These are phyloP conservation scores for Echinochloa phyllopogon DNA, from an alignment of 176 grass and related monocot genomes.

Conservation along the genomic window DNA sequence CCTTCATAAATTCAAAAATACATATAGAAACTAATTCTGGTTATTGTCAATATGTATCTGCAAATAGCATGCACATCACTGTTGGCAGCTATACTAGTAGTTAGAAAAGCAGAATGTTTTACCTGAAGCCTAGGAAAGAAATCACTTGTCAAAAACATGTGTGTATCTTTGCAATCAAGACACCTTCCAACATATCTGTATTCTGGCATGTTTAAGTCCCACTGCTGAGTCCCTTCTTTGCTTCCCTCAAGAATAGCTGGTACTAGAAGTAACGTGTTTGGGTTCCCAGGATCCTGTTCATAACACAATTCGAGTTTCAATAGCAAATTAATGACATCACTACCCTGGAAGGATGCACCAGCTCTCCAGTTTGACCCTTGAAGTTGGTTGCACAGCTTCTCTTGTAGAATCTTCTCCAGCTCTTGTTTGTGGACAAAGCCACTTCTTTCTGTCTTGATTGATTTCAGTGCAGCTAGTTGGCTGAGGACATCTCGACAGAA, in stretches of 20 bases:
- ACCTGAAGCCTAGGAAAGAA: slow-evolving; percentile 95
- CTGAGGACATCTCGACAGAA: slow-evolving; percentile 68
- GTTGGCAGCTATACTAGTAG: not conserved
- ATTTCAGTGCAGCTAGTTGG: slow-evolving; percentile 61
- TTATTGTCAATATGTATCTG: slow-evolving; percentile 3
- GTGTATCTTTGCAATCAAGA: slow-evolving; percentile 75
- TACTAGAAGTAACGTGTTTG: slow-evolving; percentile 68
- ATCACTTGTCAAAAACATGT: slow-evolving; percentile 70
- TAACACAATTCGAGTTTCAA: slow-evolving; percentile 80
- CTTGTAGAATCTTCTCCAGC: slow-evolving; percentile 68
- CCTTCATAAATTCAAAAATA: slow-evolving; percentile 18
- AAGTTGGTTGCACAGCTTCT: slow-evolving; percentile 51
- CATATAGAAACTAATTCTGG: not conserved
- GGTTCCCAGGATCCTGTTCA: slow-evolving; percentile 85
- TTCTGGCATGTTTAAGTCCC: slow-evolving; percentile 56
- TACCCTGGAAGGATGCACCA: slow-evolving; percentile 58
- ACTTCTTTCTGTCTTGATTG: slow-evolving; percentile 57
- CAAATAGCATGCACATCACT: not conserved
- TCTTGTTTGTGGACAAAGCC: slow-evolving; percentile 76
- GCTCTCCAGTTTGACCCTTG: slow-evolving; percentile 55
- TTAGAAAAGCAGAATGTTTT: slow-evolving; percentile 8
- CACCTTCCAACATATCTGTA: slow-evolving; percentile 73
- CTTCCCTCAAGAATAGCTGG: slow-evolving; percentile 76
- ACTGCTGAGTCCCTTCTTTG: slow-evolving; percentile 52
- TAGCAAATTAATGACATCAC: slow-evolving; percentile 82